Evolutionary conservation across 176 grass and related monocot genomes (phyloP).

Genomic region (Themeda triandra): DNA sequence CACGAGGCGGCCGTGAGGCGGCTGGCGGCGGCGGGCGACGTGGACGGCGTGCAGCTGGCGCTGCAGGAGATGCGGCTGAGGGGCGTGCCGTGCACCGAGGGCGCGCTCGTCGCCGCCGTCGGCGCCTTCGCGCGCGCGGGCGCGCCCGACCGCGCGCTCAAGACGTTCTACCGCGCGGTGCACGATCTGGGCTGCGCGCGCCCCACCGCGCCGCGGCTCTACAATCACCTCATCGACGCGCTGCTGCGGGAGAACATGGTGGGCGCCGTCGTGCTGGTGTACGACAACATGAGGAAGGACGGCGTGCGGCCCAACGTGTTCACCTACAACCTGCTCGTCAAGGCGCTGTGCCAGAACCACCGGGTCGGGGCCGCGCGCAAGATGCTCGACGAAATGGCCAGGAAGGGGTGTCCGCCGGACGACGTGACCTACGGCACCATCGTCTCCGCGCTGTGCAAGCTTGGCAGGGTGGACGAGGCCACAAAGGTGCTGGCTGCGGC

Average conservation of each 20-base stretch:
- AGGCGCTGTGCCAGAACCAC: constrained; percentile 76
- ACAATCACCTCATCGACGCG: constrained; percentile 81
- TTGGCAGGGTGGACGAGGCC: constrained; percentile 58
- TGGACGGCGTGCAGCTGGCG: constrained; percentile 66
- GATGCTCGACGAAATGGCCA: constrained; percentile 81
- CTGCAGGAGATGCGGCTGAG: constrained; percentile 76
- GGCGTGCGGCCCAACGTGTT: constrained; percentile 61
- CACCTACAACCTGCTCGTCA: constrained; percentile 87
- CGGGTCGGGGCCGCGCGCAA: constrained; percentile 53
- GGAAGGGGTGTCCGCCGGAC: constrained; percentile 64
- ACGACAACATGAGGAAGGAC: constrained; percentile 63
- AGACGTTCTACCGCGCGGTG: constrained; percentile 72
- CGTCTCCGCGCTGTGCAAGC: constrained; percentile 59
- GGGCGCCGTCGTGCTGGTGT: constrained; percentile 46
- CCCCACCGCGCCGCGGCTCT: constrained; percentile 60
- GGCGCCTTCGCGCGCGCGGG: constrained; percentile 61
- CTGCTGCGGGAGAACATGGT: constrained; percentile 69
- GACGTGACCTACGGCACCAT: constrained; percentile 63
- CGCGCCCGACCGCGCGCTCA: constrained; percentile 51
- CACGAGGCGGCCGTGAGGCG: constrained; percentile 65
- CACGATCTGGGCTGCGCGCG: constrained; percentile 54
- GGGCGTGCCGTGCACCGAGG: constrained; percentile 54
- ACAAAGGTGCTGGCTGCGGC: constrained; percentile 36
- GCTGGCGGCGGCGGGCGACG: constrained; percentile 48
- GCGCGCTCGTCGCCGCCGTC: constrained; percentile 45